Percentiles rank a stretch among this genome's conserved stretches.
Evolutionary conservation across 495 filamentous ascomycete genomes (phyloP).

Genomic region (Lasiosphaeria hispida): DNA sequence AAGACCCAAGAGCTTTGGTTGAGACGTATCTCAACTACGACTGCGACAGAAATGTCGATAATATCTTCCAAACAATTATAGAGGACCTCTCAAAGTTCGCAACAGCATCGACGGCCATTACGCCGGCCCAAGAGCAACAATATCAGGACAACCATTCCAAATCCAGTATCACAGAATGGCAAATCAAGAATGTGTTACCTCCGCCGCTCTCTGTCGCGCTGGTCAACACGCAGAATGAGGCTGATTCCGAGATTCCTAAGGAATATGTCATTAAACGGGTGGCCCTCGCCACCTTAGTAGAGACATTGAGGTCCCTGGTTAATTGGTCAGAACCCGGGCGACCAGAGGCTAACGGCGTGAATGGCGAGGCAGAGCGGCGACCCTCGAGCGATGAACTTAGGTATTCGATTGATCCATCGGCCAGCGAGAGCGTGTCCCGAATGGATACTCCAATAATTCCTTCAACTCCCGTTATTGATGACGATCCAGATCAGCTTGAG

Average conservation of each 20-base stretch:
- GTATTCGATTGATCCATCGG: slow-evolving; percentile 72
- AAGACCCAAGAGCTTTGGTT: slow-evolving; percentile 83
- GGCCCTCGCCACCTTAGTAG: slow-evolving; percentile 82
- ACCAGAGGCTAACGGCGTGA: slow-evolving; percentile 53
- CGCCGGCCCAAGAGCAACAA: slow-evolving; percentile 71
- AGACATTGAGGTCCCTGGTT: slow-evolving; percentile 82
- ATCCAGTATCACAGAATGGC: slow-evolving; percentile 67
- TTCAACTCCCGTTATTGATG: slow-evolving; percentile 74
- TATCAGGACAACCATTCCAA: slow-evolving; percentile 76
- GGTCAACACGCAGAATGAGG: slow-evolving; percentile 58
- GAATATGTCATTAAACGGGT: slow-evolving; percentile 88
- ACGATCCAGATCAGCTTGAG: slow-evolving; percentile 88
- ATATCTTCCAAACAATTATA: slow-evolving; percentile 93
- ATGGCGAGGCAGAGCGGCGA: slow-evolving; percentile 53
- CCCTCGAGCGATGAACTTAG: slow-evolving; percentile 72
- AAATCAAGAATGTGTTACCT: slow-evolving; percentile 75
- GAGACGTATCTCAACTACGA: slow-evolving; percentile 99
- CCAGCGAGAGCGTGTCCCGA: slow-evolving; percentile 47
- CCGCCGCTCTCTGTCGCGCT: slow-evolving; percentile 79
- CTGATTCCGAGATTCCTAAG: slow-evolving; percentile 66
- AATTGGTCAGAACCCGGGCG: slow-evolving; percentile 85
- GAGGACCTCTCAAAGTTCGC: slow-evolving; percentile 88
- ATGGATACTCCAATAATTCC: slow-evolving; percentile 62
- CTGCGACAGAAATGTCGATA: slow-evolving; percentile 91
- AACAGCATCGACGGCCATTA: slow-evolving; percentile 70